These are phyloP conservation scores for Nepenthes alata DNA, from an alignment of 179 eudicot species.

Conservation along the genomic window DNA sequence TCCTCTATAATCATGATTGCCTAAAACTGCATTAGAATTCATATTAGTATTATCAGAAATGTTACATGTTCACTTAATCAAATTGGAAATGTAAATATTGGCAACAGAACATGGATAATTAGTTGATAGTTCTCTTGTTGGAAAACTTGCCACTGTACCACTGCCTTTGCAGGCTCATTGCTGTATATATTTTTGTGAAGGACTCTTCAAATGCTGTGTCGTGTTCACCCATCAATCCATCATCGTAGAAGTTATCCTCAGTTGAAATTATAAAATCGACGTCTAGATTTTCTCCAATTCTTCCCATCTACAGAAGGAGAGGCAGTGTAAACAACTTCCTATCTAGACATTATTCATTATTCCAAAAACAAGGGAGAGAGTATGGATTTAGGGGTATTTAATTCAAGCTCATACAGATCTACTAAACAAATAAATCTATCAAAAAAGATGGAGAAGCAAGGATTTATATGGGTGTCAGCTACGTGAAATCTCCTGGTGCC, in stretches of 20 bases:
- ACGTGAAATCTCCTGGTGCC: too few species aligned
- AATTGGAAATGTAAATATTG: neutral
- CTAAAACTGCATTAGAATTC: conserved; percentile 15
- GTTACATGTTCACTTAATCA: neutral
- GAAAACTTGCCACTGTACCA: conserved; percentile 47
- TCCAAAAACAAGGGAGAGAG: neutral
- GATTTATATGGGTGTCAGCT: too few species aligned
- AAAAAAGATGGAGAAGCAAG: too few species aligned
- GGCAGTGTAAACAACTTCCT: neutral
- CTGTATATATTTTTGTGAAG: conserved; percentile 45
- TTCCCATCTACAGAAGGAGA: conserved; percentile 46
- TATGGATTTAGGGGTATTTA: too few species aligned
- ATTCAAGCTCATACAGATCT: too few species aligned
- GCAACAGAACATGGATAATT: neutral
- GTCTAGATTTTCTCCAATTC: conserved; percentile 42
- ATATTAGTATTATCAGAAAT: neutral
- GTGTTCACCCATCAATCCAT: conserved; percentile 41
- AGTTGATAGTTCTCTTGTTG: neutral
- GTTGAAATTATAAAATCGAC: conserved; percentile 58
- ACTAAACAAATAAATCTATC: too few species aligned
- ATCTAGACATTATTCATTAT: neutral
- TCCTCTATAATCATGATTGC: conserved; percentile 36
- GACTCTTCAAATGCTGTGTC: conserved; percentile 56
- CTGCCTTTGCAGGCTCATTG: conserved; percentile 53
- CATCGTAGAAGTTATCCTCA: conserved; percentile 68